Conservation (phyloP, 1,139 yeast species). For the Geotrichum bryndzae region DNA sequence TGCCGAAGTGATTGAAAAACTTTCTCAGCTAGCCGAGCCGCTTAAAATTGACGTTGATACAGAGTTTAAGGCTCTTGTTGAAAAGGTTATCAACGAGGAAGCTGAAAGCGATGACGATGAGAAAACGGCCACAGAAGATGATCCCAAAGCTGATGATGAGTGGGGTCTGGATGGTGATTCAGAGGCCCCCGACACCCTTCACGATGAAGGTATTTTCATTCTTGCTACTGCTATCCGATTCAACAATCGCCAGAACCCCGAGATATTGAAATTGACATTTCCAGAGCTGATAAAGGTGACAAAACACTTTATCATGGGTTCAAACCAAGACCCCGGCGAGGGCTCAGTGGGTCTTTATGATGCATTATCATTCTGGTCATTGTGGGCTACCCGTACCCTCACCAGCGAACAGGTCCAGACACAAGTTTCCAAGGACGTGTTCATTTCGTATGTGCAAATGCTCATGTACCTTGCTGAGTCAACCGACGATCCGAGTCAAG, state of each 20-base stretch:
- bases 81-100: constrained; percentile 4
- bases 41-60: constrained; percentile 54
- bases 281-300: constrained; percentile 25
- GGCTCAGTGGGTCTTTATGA: constrained; percentile 38
- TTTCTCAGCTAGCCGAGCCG: constrained; percentile 49
- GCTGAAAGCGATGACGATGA: not conserved
- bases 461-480: constrained; percentile 24
- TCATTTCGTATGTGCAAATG: constrained; percentile 44
- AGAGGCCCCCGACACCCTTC: constrained; percentile 5
- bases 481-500: constrained; percentile 34
- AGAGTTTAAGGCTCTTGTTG: constrained; percentile 31
- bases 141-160: not conserved
- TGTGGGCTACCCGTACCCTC: constrained; percentile 36
- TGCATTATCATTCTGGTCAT: constrained; percentile 40
- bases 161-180: not conserved
- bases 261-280: constrained; percentile 21
- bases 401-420: constrained; percentile 23
- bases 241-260: constrained; percentile 23
- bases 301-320: constrained; percentile 8
- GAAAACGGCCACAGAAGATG: not conserved
- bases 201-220: constrained; percentile 33
- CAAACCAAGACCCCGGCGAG: constrained; percentile 28
- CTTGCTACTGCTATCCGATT: constrained; percentile 33
- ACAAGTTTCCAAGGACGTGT: constrained; percentile 20
- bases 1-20: constrained; percentile 40